Percentiles rank a stretch among this genome's conserved stretches.
phyloP scores from a whole-genome alignment of 1,139 yeast genomes.

The Saccharomyces hybrid region DNA sequence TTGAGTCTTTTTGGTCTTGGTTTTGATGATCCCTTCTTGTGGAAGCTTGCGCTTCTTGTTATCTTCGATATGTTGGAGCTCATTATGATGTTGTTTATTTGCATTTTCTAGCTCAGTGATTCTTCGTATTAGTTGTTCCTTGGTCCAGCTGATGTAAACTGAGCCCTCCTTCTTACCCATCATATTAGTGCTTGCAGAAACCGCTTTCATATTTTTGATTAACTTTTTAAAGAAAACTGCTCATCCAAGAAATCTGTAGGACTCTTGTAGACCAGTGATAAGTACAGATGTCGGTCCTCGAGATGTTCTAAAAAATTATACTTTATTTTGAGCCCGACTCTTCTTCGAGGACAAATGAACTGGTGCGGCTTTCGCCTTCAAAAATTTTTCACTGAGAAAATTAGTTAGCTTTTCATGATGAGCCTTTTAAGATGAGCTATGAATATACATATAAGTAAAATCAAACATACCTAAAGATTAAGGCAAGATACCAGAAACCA shows the following conservation, averaged over 20 bases:
- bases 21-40: conserved; percentile 2
- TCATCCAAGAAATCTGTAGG: not conserved
- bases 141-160: conserved; percentile 34
- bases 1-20: conserved; percentile 19
- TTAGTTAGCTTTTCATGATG: not conserved
- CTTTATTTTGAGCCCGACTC: not conserved
- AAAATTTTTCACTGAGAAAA: not conserved
- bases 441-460: not conserved
- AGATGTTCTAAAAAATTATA: not conserved
- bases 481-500: conserved; percentile 4
- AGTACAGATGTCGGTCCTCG: not conserved
- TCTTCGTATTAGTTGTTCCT: conserved; percentile 34
- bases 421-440: not conserved
- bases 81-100: not conserved
- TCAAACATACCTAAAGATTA: not conserved
- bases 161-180: not conserved
- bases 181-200: not conserved
- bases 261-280: not conserved
- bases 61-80: not conserved
- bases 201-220: not conserved
- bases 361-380: not conserved
- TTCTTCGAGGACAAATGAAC: not conserved
- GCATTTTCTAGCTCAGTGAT: conserved; percentile 28
- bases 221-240: not conserved
- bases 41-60: conserved; percentile 8